A percentile compares a stretch with the other conserved stretches of the same genome.
Evolutionary conservation across 129 eudicot species (phyloP).

Genomic region (Kitagawia praeruptora): DNA sequence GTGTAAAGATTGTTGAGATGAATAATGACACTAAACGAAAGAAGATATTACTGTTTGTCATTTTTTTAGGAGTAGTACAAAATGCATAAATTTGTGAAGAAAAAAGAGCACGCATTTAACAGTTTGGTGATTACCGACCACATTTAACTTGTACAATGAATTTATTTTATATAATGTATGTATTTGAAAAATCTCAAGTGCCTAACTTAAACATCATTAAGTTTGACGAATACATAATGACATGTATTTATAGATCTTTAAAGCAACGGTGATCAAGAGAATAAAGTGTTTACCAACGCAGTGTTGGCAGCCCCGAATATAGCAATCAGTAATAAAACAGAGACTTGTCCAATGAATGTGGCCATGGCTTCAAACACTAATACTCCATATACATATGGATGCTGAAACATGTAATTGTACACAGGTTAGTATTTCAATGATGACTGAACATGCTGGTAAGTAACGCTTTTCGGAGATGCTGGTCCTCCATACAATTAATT

Average conservation of each 20-base stretch:
- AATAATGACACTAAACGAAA: neutral
- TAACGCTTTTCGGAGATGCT: neutral
- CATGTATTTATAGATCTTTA: neutral
- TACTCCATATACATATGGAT: constrained; percentile 81
- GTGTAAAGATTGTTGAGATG: neutral
- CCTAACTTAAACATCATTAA: neutral
- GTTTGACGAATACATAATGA: neutral
- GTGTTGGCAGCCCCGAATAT: constrained; percentile 86
- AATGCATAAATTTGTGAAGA: neutral
- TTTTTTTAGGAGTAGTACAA: neutral
- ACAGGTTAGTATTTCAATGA: neutral
- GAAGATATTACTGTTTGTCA: neutral
- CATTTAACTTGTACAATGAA: no score
- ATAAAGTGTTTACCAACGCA: constrained; percentile 48
- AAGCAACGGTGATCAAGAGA: neutral
- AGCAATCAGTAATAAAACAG: constrained; percentile 77
- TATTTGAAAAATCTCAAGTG: no score
- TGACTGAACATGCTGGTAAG: neutral
- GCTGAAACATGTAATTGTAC: constrained; percentile 28
- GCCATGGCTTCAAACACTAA: constrained; percentile 90
- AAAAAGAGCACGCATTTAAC: no score
- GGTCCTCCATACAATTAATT: no score
- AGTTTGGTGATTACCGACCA: neutral
- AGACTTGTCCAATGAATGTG: constrained; percentile 76
- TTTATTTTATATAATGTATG: no score